Conservation (phyloP, 352 stramenopile species). For the Pythium guiyangense region DNA sequence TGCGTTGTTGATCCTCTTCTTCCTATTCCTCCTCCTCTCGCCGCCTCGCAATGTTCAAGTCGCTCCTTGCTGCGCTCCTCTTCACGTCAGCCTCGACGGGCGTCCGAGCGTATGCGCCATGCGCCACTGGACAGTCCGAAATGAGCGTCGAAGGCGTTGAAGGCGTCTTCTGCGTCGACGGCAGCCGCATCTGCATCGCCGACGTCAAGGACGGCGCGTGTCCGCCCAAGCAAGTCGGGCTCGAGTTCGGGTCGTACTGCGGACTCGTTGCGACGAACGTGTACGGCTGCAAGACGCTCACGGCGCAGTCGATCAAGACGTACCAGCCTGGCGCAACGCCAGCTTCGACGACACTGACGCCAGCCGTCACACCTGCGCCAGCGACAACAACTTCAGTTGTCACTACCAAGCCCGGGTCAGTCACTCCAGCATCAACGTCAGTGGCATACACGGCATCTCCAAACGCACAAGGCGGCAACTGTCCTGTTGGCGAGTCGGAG, state of each 20-base stretch:
- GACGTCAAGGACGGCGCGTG: constrained; percentile 9
- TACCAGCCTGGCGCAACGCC: constrained; percentile 6
- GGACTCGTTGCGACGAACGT: constrained; percentile 11
- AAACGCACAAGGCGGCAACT: no score
- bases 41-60: constrained; percentile 8
- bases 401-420: neutral
- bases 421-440: neutral
- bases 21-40: no score
- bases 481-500: no score
- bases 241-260: constrained; percentile 17
- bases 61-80: constrained; percentile 4
- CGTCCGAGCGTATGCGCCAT: constrained; percentile 7
- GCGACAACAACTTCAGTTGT: neutral
- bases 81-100: constrained; percentile 2
- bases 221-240: constrained; percentile 9
- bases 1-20: no score
- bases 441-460: neutral
- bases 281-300: constrained; percentile 16
- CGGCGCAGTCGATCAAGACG: constrained; percentile 6
- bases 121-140: neutral
- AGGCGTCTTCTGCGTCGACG: constrained; percentile 17
- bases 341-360: neutral
- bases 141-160: constrained; percentile 16
- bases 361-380: neutral
- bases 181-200: constrained; percentile 12